Conservation (phyloP, 1,284 basidiomycete genomes). For the Sphaerobolus stellatus region DNA sequence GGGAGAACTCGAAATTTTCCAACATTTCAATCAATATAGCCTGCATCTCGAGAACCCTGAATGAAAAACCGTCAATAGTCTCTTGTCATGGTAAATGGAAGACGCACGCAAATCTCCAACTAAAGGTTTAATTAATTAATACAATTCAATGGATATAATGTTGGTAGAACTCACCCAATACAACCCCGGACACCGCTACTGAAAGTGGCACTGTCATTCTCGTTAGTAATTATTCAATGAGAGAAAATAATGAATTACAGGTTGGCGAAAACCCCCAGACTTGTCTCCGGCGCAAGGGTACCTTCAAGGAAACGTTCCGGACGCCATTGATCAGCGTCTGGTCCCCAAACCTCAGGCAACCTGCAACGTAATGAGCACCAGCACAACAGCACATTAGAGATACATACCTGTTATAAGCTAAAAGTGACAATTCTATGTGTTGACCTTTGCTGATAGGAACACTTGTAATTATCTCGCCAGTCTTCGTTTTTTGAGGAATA, state of each 20-base stretch:
- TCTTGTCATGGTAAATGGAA: background rate
- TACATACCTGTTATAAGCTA: conserved; percentile 15
- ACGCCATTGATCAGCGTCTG: conserved; percentile 27
- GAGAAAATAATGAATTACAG: conserved; percentile 19
- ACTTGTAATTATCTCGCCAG: conserved; percentile 31
- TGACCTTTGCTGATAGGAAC: conserved; percentile 41
- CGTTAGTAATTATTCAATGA: background rate
- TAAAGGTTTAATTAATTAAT: conserved; percentile 14
- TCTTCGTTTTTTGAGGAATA: conserved; percentile 31
- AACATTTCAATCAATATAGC: conserved; percentile 49
- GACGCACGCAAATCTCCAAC: conserved; percentile 51
- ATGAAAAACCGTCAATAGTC: background rate
- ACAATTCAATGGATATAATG: background rate
- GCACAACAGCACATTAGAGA: background rate
- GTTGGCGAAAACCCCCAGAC: conserved; percentile 24
- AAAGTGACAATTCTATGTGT: conserved; percentile 29
- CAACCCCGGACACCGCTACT: conserved; percentile 22
- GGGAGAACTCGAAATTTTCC: conserved; percentile 46
- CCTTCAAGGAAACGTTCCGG: conserved; percentile 22
- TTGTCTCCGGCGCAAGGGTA: conserved; percentile 22
- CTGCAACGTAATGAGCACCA: conserved; percentile 1
- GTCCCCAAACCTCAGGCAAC: conserved; percentile 21
- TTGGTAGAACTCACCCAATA: conserved; percentile 21
- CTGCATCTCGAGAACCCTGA: conserved; percentile 48
- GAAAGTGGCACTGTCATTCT: conserved; percentile 1